Percentiles rank a stretch among this genome's conserved stretches.
Evolutionary conservation across 2,329 filamentous ascomycete species (phyloP).

Genomic region (Pestalotiopsis sp.): DNA sequence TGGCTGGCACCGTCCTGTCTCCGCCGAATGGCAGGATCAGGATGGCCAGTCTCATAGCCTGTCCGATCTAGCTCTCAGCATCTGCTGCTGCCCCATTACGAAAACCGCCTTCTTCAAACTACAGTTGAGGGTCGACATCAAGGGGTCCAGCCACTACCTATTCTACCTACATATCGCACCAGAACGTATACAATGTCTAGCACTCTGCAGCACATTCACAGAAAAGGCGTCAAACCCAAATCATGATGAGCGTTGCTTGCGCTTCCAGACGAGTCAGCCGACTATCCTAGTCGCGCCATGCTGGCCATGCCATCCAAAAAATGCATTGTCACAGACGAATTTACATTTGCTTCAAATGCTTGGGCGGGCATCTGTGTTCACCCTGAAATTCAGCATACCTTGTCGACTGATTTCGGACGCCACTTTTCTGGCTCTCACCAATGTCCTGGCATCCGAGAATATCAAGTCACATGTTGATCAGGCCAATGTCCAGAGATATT

Average conservation of each 20-base stretch:
- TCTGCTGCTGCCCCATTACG: background rate
- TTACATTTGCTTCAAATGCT: background rate
- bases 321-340: background rate
- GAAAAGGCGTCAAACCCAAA: background rate
- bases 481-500: slow-evolving; percentile 7
- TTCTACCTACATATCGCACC: slow-evolving; percentile 8
- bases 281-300: background rate
- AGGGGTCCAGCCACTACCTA: slow-evolving; percentile 10
- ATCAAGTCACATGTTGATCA: slow-evolving; percentile 1
- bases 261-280: background rate
- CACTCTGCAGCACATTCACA: background rate
- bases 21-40: slow-evolving; percentile 1
- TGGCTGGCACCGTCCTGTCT: slow-evolving; percentile 2
- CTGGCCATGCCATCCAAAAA: slow-evolving; percentile 5
- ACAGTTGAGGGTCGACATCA: slow-evolving; percentile 1
- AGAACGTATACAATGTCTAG: background rate
- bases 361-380: background rate
- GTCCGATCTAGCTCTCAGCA: slow-evolving; percentile 3
- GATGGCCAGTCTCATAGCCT: background rate
- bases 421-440: slow-evolving; percentile 1
- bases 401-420: background rate
- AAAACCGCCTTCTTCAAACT: slow-evolving; percentile 5
- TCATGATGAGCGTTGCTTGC: background rate
- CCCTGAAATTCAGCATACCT: background rate
- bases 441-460: background rate